A percentile compares a stretch with the other conserved stretches of the same genome.
Evolutionary conservation across 306 rosid genomes (phyloP).

Genomic region (Acacia confusa): DNA sequence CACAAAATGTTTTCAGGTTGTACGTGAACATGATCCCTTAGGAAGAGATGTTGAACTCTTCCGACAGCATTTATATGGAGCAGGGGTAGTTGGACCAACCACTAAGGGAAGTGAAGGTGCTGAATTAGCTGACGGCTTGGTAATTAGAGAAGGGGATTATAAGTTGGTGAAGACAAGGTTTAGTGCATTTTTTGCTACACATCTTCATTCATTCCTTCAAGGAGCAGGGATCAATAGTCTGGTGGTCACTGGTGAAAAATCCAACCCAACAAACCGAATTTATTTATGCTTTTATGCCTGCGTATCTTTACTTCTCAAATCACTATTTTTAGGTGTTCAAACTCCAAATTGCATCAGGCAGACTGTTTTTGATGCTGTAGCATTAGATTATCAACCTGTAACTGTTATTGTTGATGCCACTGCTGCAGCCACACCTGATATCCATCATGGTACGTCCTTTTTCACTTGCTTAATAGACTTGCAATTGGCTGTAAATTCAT

Average conservation of each 20-base stretch:
- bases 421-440: conserved; percentile 79
- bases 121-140: conserved; percentile 77
- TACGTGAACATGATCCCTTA: conserved; percentile 79
- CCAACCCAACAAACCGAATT: neutral
- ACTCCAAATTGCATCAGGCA: conserved; percentile 96
- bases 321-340: conserved; percentile 68
- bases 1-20: conserved; percentile 49
- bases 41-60: conserved; percentile 93
- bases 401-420: conserved; percentile 82
- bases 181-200: conserved; percentile 87
- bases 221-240: conserved; percentile 60
- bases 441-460: conserved; percentile 60
- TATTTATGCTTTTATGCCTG: conserved; percentile 16
- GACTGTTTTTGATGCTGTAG: conserved; percentile 87
- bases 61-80: conserved; percentile 63
- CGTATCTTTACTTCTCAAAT: conserved; percentile 12
- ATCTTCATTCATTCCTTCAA: conserved; percentile 75
- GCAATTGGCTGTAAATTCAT: neutral
- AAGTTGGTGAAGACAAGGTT: conserved; percentile 84
- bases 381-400: conserved; percentile 71
- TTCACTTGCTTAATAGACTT: conserved; percentile 24
- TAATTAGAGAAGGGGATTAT: conserved; percentile 77
- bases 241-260: conserved; percentile 63
- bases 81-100: conserved; percentile 56
- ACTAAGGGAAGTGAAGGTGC: conserved; percentile 66